phyloP scores from a whole-genome alignment of 371 early-diverging fungal species.

The Mucor plumbeus region DNA sequence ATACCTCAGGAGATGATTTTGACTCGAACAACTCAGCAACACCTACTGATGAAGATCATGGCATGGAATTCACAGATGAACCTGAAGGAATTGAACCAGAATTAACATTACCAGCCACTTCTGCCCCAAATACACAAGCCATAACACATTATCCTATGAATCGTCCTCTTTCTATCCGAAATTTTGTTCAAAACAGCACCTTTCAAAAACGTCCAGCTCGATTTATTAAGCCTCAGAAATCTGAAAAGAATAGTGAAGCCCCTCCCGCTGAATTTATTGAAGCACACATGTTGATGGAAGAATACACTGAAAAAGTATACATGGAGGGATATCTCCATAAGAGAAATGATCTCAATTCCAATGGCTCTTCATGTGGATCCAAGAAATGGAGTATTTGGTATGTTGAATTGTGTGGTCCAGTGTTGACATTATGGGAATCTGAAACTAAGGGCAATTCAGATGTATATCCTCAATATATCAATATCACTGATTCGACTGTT shows the following conservation, averaged over 20 bases:
- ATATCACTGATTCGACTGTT: constrained; percentile 68
- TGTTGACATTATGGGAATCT: constrained; percentile 66
- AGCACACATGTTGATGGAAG: constrained; percentile 50
- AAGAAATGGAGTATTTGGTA: constrained; percentile 72
- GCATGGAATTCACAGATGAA: constrained; percentile 16
- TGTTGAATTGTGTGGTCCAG: constrained; percentile 71
- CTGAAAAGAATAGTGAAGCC: constrained; percentile 4
- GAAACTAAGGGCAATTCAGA: constrained; percentile 21
- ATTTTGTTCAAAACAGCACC: constrained; percentile 29
- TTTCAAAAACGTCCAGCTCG: constrained; percentile 39
- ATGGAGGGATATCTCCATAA: constrained; percentile 71
- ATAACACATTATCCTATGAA: constrained; percentile 18
- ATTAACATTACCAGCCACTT: neutral
- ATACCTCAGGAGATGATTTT: constrained; percentile 22
- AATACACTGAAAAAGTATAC: constrained; percentile 69
- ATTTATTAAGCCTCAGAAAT: constrained; percentile 43
- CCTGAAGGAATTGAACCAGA: constrained; percentile 11
- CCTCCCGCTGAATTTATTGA: constrained; percentile 19
- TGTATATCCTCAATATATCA: constrained; percentile 67
- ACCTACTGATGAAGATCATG: constrained; percentile 1
- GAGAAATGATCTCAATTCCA: constrained; percentile 62
- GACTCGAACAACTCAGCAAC: constrained; percentile 4
- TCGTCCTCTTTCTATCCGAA: constrained; percentile 39
- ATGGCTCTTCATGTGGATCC: constrained; percentile 53
- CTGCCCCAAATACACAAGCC: constrained; percentile 13